phyloP scores from a whole-genome alignment of 352 stramenopile genomes.

The Thalassiosira hispida region DNA sequence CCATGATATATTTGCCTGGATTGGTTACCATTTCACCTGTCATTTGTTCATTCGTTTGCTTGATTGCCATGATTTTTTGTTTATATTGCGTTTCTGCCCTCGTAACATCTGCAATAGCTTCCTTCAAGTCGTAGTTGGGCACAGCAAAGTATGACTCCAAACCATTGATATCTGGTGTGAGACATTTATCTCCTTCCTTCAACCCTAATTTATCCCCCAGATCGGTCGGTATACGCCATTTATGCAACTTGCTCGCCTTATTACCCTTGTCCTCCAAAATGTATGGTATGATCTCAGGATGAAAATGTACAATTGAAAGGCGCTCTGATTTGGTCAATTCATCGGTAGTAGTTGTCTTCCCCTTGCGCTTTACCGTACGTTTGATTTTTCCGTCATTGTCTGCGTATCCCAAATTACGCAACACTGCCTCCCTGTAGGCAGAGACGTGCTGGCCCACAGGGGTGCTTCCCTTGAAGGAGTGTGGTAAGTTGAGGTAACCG shows the following conservation, averaged over 20 bases:
- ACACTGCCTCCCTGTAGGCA: background rate
- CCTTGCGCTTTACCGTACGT: background rate
- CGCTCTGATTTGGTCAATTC: background rate
- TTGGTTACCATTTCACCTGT: background rate
- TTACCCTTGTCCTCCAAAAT: background rate
- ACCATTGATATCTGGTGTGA: slow-evolving; percentile 14
- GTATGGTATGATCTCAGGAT: background rate
- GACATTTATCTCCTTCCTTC: slow-evolving; percentile 22
- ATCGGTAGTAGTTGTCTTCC: background rate
- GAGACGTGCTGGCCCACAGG: background rate
- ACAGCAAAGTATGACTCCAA: slow-evolving; percentile 30
- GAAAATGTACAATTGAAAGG: background rate
- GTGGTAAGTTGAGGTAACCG: background rate
- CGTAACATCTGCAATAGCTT: slow-evolving; percentile 21
- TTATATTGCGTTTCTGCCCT: slow-evolving; percentile 25
- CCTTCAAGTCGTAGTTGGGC: slow-evolving; percentile 31
- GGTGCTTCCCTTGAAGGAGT: background rate
- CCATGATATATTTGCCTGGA: slow-evolving; percentile 21
- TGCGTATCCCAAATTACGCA: slow-evolving; percentile 1
- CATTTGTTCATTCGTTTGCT: slow-evolving; percentile 1
- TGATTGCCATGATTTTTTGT: background rate
- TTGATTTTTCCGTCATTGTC: background rate
- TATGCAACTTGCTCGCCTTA: slow-evolving; percentile 19
- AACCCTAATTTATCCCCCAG: slow-evolving; percentile 24
- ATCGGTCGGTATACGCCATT: slow-evolving; percentile 24